Evolutionary conservation across 2,329 filamentous ascomycete species (phyloP).

Genomic region (Ascochyta viciae-villosae): DNA sequence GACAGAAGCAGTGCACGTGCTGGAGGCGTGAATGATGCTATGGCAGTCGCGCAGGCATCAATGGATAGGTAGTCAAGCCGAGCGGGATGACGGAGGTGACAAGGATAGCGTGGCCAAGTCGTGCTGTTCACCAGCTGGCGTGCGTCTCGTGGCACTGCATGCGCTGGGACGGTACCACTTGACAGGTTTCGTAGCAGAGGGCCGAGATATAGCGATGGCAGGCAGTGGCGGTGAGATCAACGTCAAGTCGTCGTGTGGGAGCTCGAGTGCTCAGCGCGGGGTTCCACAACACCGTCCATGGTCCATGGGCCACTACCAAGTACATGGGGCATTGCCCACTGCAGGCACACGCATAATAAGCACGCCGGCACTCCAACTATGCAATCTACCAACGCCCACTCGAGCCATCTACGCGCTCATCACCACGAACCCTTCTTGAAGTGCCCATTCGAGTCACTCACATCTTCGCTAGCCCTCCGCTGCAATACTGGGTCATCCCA

Average conservation of each 20-base stretch:
- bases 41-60: constrained; percentile 15
- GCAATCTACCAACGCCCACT: constrained; percentile 8
- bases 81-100: constrained; percentile 37
- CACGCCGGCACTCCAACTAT: constrained; percentile 7
- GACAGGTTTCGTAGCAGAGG: not conserved
- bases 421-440: constrained; percentile 7
- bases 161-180: constrained; percentile 2
- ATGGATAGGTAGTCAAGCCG: constrained; percentile 16
- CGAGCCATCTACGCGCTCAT: constrained; percentile 14
- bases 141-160: constrained; percentile 23
- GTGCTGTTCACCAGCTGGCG: constrained; percentile 18
- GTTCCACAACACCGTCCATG: constrained; percentile 1
- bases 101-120: constrained; percentile 20
- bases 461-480: constrained; percentile 29
- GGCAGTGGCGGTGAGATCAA: constrained; percentile 14
- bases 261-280: constrained; percentile 7
- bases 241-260: constrained; percentile 4
- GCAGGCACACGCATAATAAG: constrained; percentile 21
- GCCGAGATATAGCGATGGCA: constrained; percentile 3
- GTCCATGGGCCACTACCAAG: not conserved
- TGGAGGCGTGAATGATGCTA: constrained; percentile 3
- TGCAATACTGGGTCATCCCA: constrained; percentile 34
- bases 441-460: constrained; percentile 22
- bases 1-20: not conserved
- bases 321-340: constrained; percentile 2